Base-by-base conservation (phyloP, 1,284 basidiomycete genomes). In the Hemileia vastatrix region DNA sequence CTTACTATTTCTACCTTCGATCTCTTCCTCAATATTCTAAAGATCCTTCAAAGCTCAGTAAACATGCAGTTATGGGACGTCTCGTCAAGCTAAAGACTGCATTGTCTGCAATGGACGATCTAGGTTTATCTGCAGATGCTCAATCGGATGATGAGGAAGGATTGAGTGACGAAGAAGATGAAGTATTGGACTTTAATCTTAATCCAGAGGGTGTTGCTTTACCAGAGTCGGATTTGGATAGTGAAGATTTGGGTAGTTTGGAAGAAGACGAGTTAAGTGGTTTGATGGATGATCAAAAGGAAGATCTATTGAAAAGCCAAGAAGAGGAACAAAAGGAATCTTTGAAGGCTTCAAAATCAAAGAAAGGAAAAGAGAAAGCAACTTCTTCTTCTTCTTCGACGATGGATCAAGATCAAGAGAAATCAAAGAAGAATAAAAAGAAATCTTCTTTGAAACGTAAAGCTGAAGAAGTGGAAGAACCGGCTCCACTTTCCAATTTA, bases 1-100 rank as follows among this genome's bases (percentile, higher is more conserved):
- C 92, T 0, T 97, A 93, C 79, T 97, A 95, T 78, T 81, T 98
- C 55, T 85, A 93, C 75, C 81, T 98, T 24, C 84, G 89, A 13
- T 80, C 87, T 19, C 82, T 82, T 56, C 78, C 82, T 47, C 82
- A 85, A 77, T 83, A 87, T 74, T 76, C 81, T 45, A n/a, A n/a
- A n/a, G n/a, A n/a, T n/a, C n/a, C n/a, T n/a, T n/a, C n/a, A n/a
- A n/a, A n/a, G n/a, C n/a, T n/a, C n/a, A n/a, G n/a, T n/a, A n/a
- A 60, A 9, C 73, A 75, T 36, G 45, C 45, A 40, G 61, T 63
- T 23, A 56, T 54, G 15, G 36, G 43, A 45, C 23, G 54, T n/a
- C 47, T 63, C 24, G 48, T 63, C 18, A 49, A 63, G n/a, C 32
- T 63, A 3, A 32, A 54, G 52, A 57, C 47, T 19, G 44, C 61